These are phyloP conservation scores for Naganishia liquefaciens DNA, from an alignment of 1,284 basidiomycete species.

Conservation along the genomic window DNA sequence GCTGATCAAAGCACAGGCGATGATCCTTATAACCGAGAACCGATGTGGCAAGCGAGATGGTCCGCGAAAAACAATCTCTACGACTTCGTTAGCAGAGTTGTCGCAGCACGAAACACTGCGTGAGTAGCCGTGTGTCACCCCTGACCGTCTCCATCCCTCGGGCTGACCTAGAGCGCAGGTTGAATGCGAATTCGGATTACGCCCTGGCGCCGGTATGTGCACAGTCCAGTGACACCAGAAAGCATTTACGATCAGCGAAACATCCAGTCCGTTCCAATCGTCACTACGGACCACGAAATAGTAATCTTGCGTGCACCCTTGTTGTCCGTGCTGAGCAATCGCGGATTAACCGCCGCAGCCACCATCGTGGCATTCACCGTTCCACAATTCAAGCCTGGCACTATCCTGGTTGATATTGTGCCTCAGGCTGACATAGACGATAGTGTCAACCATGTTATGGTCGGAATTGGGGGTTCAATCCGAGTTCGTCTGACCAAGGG, in stretches of 20 bases:
- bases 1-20: conserved; percentile 56
- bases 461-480: conserved; percentile 29
- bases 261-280: conserved; percentile 25
- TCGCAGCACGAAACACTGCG: conserved; percentile 64
- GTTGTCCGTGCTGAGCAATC: conserved; percentile 35
- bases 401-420: conserved; percentile 34
- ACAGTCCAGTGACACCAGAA: neutral
- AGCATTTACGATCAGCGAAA: neutral
- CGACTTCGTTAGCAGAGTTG: conserved; percentile 60
- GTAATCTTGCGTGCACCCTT: conserved; percentile 34
- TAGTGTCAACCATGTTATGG: conserved; percentile 22
- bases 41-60: conserved; percentile 56
- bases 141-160: neutral
- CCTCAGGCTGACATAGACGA: conserved; percentile 7
- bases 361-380: conserved; percentile 28
- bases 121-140: conserved; percentile 6
- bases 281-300: conserved; percentile 31
- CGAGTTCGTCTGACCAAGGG: conserved; percentile 25
- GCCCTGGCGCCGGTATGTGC: conserved; percentile 5
- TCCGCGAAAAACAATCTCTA: conserved; percentile 56
- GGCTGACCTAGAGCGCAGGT: neutral
- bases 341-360: conserved; percentile 16
- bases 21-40: conserved; percentile 53
- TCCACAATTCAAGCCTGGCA: conserved; percentile 28
- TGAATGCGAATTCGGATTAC: conserved; percentile 3